Evolutionary conservation across 1,284 basidiomycete genomes (phyloP), one percentile per base, ranked within the genome.

Genomic region (Cerioporus squamosus): DNA sequence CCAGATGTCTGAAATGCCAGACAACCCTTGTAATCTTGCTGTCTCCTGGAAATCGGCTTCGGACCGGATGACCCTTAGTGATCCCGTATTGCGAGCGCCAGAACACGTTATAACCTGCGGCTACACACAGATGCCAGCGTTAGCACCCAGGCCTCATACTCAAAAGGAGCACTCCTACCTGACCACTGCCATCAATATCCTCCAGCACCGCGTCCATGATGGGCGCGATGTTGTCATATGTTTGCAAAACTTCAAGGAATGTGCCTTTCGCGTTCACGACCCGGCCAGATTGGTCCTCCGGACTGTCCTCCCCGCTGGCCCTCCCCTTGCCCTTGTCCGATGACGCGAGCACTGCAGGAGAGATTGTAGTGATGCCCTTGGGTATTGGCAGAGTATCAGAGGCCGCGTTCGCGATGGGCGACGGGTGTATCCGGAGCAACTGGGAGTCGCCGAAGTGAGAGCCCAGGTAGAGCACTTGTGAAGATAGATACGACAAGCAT

Each of bases 61-160:
- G 61, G 88, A 94, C 57, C 93, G 81, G 9, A 98, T 83, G 24
- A 96, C 75, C 39, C 93, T 87, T 9, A 99, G 70, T 10, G 90
- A 90, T 7, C 96, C 95, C 0, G 87, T 85, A 60, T 87, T 94
- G 18, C 84, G 83, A 0, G 88, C 90, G 2, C 97, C 97, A 2
- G 95, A 97, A 63, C 94, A 95, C 0, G 95, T 92, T 3, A 98
- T 85, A 46, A 98, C 83, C 70, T 95, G 88, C 14, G 84, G 84
- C 88, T 69, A 24, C 29, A 53, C n/a, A 58, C 53, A 40, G 54
- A 47, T 12, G 7, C 10, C 26, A 22, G 24, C 5, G 14, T 17
- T 24, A 29, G 18, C n/a, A 18, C 38, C 6, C 7, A 0, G 55
- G 14, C 33, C 9, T 36, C 33, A 7, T 10, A 36, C 8, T 15